Evolutionary conservation across 2,329 filamentous ascomycete species (phyloP), one percentile per base, ranked within the genome.

Genomic region (Clathrospora elynae): DNA sequence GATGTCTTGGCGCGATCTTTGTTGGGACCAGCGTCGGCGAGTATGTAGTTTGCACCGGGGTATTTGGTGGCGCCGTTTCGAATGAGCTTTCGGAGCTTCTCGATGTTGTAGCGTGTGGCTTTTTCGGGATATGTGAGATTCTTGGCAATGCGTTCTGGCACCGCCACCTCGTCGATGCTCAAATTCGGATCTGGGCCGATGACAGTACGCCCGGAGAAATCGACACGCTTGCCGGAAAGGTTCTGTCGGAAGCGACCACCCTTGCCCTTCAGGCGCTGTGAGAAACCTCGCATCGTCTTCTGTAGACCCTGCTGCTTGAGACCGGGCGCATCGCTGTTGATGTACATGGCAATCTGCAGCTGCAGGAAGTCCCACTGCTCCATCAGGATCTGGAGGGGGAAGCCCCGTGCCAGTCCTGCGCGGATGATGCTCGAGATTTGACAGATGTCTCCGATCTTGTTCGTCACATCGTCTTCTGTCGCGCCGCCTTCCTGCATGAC

Each of bases 321-420:
- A 18, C 92, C 92, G 0, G 93, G 93, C 2, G 95, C 85, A 59
- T 96, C 91, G 52, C 91, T 96, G 74, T 99, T 97, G 69, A 99
- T 92, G 68, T 99, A 97, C 79, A 97, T 90, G 48, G 92, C 93
- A 47, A 97, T 88, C 63, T 97, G 91, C 6, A 96, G 80, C 64
- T 97, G 92, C 48, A 99, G 76, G 62, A 92, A 97, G 65, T 99
- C 93, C 93, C 93, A 99, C 60, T 96, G 90, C 67, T 99, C 93
- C 85, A 97, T 95, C 42, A 97, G 88, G 1, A 89, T 95, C 54
- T 87, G 83, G 2, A 99, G 80, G 0, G 90, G 84, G 10, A 91
- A 88, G 7, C 92, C 92, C 56, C 90, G 90, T 48, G 86, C 80
- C 11, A 97, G 71, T 0, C 90, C 89, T 14, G 88, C 87, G 35